Base-by-base conservation (phyloP, 2,329 filamentous ascomycete species). In the Dactylellina cionopaga region DNA sequence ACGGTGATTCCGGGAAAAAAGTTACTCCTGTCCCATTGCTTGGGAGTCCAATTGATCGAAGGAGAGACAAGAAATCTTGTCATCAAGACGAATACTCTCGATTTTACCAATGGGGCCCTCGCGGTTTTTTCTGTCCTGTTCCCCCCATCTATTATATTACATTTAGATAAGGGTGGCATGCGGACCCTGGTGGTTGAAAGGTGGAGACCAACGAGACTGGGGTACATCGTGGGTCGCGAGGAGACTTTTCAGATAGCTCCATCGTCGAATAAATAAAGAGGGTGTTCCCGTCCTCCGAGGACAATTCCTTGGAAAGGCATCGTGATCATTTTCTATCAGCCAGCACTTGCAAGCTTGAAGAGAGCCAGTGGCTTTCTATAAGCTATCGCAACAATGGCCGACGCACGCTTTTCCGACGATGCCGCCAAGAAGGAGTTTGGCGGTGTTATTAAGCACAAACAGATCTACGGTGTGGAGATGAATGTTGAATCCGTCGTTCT, bases 351-450 rank as follows among this genome's bases (percentile, higher is more conserved):
- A 46, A 65, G 68, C 60, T 55, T 60, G 68, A 65, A 65, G 59
- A 59, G 60, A 72, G 68, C 52, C 51, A 54, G 68, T 59, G 47
- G 17, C 60, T 72, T 72, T 72, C 44, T 65, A 35, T 39, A 41
- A 54, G 52, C 59, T 43, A 44, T 60, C 59, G 54, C 54, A 60
- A 72, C 17, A 46, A 72, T 72, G 68, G 59, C 59, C 54, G 68
- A 72, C 59, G 60, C 51, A 54, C 59, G 59, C 51, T 47, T 39
- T 29, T 72, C 68, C 54, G 47, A 44, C 46, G 68, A 72, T 37
- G 52, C 52, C 33, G 68, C 68, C 59, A 65, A 65, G 44, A 72
- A 72, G 37, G 68, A 72, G 68, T 65, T 65, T 72, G 68, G 68
- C 52, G 59, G 56, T 56, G 44, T 65, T 35, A 33, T 72, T 44